Evolutionary conservation across 495 filamentous ascomycete species (phyloP).

Genomic region (Poronia punctata): DNA sequence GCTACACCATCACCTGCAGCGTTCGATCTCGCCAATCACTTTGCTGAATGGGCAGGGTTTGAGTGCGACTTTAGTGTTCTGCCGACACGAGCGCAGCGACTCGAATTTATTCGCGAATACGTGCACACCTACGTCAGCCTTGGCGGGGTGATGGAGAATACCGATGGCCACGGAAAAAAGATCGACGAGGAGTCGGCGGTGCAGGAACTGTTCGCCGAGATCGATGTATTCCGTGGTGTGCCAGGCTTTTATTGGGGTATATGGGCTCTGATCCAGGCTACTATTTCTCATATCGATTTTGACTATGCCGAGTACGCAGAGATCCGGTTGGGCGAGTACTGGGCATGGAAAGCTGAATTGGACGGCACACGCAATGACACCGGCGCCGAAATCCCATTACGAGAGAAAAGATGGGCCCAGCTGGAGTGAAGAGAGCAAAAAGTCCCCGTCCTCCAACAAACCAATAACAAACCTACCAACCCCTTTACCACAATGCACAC

Average conservation of each 20-base stretch:
- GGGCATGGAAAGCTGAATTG: conserved; percentile 77
- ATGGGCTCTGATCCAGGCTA: conserved; percentile 94
- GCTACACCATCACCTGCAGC: conserved; percentile 88
- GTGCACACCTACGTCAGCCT: conserved; percentile 52
- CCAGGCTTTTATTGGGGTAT: conserved; percentile 89
- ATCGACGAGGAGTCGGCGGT: conserved; percentile 54
- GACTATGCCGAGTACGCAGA: conserved; percentile 93
- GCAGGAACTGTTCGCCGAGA: conserved; percentile 59
- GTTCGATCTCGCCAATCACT: conserved; percentile 99
- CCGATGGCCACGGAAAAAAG: conserved; percentile 29
- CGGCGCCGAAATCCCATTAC: conserved; percentile 57
- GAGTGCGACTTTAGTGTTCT: conserved; percentile 85
- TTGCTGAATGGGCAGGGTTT: conserved; percentile 97
- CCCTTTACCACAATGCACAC: too few species aligned
- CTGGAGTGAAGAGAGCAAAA: conserved; percentile 17
- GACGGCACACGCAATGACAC: conserved; percentile 51
- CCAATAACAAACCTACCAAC: conserved; percentile 8
- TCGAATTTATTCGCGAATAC: conserved; percentile 80
- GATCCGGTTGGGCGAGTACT: conserved; percentile 83
- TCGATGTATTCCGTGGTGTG: conserved; percentile 81
- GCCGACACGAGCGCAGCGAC: conserved; percentile 69
- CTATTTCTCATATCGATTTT: conserved; percentile 93
- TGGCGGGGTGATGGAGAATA: conserved; percentile 9
- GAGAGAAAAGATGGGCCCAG: conserved; percentile 81
- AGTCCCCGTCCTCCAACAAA: background rate